Conservation (phyloP, 805 yeast genomes). For the Brettanomyces bruxellensis region DNA sequence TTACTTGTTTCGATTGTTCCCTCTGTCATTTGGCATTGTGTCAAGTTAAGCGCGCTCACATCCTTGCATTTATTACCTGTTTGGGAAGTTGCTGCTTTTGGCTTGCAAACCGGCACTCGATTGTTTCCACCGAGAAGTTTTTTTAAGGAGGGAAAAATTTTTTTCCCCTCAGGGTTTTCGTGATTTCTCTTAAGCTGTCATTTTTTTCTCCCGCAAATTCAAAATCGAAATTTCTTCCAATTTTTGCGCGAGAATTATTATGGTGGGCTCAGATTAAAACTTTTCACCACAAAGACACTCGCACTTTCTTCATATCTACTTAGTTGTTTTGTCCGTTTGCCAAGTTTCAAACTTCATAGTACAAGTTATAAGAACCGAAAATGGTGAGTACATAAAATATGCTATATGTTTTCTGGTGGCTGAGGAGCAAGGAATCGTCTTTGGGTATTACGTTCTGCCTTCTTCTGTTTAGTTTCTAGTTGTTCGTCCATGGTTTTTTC, state of each 20-base stretch:
- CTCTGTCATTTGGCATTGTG: too few species aligned
- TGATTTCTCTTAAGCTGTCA: too few species aligned
- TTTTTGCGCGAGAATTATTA: too few species aligned
- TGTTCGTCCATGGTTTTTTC: too few species aligned
- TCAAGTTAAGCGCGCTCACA: not conserved
- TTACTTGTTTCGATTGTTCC: too few species aligned
- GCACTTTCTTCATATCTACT: not conserved
- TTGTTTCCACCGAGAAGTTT: too few species aligned
- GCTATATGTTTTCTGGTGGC: not conserved
- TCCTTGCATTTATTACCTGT: not conserved
- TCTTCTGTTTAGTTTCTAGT: too few species aligned
- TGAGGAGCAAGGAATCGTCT: not conserved
- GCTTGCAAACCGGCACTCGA: too few species aligned
- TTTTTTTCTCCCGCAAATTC: too few species aligned
- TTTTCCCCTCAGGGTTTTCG: not conserved
- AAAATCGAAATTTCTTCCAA: not conserved
- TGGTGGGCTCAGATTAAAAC: too few species aligned
- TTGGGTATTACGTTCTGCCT: slow-evolving; percentile 1
- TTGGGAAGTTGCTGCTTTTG: not conserved
- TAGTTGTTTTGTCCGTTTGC: not conserved
- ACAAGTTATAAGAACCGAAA: not conserved
- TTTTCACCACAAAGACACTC: too few species aligned
- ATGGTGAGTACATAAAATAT: not conserved
- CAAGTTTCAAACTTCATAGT: too few species aligned
- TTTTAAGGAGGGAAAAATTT: not conserved